phyloP scores from a whole-genome alignment of 768 basidiomycete genomes.

The Suillus decipiens region DNA sequence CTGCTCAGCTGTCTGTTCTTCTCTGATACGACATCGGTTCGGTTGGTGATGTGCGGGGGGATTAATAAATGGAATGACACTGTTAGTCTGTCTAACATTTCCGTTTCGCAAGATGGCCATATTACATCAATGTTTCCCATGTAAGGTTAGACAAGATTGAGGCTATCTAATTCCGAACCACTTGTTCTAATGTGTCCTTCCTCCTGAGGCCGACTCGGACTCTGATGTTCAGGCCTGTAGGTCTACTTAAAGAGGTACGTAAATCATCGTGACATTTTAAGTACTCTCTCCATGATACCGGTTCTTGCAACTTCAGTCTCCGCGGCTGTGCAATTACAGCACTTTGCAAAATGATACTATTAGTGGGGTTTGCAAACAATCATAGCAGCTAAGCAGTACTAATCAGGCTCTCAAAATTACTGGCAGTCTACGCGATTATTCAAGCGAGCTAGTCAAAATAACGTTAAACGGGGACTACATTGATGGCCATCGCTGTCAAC shows the following conservation, averaged over 20 bases:
- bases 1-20: neutral
- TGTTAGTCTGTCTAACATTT: neutral
- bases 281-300: slow-evolving; percentile 28
- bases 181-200: neutral
- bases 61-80: neutral
- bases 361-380: neutral
- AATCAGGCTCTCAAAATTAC: neutral
- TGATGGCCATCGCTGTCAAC: slow-evolving; percentile 6
- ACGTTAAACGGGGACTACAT: neutral
- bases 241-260: slow-evolving; percentile 20
- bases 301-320: slow-evolving; percentile 18
- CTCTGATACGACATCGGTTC: neutral
- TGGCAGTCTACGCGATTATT: neutral
- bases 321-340: slow-evolving; percentile 21
- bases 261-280: slow-evolving; percentile 20
- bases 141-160: neutral
- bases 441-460: neutral
- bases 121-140: neutral
- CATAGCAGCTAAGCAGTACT: neutral
- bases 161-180: neutral
- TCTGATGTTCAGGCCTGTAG: slow-evolving; percentile 21
- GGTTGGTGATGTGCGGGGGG: neutral
- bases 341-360: neutral
- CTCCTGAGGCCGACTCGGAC: neutral
- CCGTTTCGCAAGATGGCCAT: neutral